Evolutionary conservation across 202 grass and related monocot species (phyloP).

Genomic region (Digitaria exilis): DNA sequence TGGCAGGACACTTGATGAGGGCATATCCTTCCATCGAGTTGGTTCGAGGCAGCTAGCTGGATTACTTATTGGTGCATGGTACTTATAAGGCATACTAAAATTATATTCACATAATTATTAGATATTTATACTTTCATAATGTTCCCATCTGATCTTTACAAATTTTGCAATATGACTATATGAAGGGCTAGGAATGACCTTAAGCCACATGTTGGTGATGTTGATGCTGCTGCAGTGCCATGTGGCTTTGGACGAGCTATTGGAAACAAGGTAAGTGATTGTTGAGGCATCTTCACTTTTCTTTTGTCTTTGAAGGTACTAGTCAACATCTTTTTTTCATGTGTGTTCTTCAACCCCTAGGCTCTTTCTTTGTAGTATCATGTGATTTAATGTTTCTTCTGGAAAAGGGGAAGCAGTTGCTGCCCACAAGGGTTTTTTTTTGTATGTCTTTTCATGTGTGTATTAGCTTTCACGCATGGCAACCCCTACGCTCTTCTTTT

Average conservation of each 20-base stretch:
- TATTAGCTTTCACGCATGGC: too few relatives aligned
- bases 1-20: constrained; percentile 83
- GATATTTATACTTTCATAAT: not conserved
- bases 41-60: constrained; percentile 97
- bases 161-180: constrained; percentile 42
- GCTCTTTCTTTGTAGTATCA: not conserved
- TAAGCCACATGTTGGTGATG: constrained; percentile 85
- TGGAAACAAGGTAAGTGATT: constrained; percentile 84
- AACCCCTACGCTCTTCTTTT: not conserved
- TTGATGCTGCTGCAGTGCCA: constrained; percentile 92
- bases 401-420: constrained; percentile 19
- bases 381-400: not conserved
- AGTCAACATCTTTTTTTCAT: not conserved
- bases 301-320: not conserved
- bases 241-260: constrained; percentile 94
- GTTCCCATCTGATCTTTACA: constrained; percentile 23
- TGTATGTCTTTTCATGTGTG: not conserved
- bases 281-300: constrained; percentile 9
- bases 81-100: constrained; percentile 28
- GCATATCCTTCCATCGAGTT: constrained; percentile 86
- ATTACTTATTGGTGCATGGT: constrained; percentile 97
- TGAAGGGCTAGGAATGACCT: constrained; percentile 83
- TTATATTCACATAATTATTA: constrained; percentile 31
- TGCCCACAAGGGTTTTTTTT: not conserved
- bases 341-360: not conserved